phyloP scores from a whole-genome alignment of 306 rosid genomes.

The peach (Prunus persica) region Prunus_persica_NCBIv2 NC_034015.1:21377501-21378000 shows the following conservation, averaged over 20 bases:
- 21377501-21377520: conserved; percentile 6
- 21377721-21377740: too few relatives aligned
- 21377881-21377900: too few relatives aligned
- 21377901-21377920: too few relatives aligned
- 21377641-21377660: not conserved
- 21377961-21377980: not conserved
- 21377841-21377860: too few relatives aligned
- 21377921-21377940: too few relatives aligned
- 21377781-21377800: too few relatives aligned
- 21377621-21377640: conserved; percentile 23
- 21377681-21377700: not conserved
- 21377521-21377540: not conserved
- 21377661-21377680: not conserved
- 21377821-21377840: too few relatives aligned
- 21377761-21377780: too few relatives aligned
- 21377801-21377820: too few relatives aligned
- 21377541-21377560: not conserved
- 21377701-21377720: not conserved
- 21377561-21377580: not conserved
- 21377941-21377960: not conserved
- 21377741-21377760: too few relatives aligned
- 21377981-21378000: not conserved
- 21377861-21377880: too few relatives aligned
- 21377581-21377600: not conserved
- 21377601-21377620: not conserved